Evolutionary conservation across 345 rosid genomes (phyloP).

Genomic region (Jatropha curcas): DNA sequence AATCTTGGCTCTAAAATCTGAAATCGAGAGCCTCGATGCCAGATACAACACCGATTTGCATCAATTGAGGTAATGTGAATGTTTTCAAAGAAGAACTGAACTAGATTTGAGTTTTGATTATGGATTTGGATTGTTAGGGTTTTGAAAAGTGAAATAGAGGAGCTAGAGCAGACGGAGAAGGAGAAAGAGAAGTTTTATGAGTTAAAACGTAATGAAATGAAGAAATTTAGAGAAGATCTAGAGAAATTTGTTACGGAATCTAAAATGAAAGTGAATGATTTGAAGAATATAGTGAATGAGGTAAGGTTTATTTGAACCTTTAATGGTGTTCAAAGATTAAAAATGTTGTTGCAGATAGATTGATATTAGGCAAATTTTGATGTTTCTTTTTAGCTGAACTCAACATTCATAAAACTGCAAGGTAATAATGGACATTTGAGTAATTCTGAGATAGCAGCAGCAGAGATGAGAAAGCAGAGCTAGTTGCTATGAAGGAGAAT

Average conservation of each 20-base stretch:
- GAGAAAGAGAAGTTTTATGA: constrained; percentile 56
- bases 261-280: constrained; percentile 32
- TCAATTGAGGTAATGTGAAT: constrained; percentile 38
- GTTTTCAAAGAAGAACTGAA: background rate
- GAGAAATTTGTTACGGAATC: constrained; percentile 39
- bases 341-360: no score
- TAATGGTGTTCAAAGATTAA: no score
- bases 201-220: constrained; percentile 48
- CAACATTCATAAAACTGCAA: constrained; percentile 38
- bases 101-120: background rate
- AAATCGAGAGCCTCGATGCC: constrained; percentile 42
- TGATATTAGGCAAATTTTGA: background rate
- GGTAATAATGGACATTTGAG: constrained; percentile 32
- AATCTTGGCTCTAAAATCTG: constrained; percentile 54
- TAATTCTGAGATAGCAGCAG: constrained; percentile 39
- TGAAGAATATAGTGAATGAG: constrained; percentile 41
- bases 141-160: constrained; percentile 56
- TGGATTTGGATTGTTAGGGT: constrained; percentile 39
- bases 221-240: constrained; percentile 41
- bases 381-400: constrained; percentile 32
- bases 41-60: constrained; percentile 32
- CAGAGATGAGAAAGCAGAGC: constrained; percentile 43
- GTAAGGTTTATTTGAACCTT: no score
- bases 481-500: constrained; percentile 30
- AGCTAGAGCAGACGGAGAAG: constrained; percentile 49